Evolutionary conservation across 495 filamentous ascomycete species (phyloP).

Genomic region (Penicillium atrosanguineum): DNA sequence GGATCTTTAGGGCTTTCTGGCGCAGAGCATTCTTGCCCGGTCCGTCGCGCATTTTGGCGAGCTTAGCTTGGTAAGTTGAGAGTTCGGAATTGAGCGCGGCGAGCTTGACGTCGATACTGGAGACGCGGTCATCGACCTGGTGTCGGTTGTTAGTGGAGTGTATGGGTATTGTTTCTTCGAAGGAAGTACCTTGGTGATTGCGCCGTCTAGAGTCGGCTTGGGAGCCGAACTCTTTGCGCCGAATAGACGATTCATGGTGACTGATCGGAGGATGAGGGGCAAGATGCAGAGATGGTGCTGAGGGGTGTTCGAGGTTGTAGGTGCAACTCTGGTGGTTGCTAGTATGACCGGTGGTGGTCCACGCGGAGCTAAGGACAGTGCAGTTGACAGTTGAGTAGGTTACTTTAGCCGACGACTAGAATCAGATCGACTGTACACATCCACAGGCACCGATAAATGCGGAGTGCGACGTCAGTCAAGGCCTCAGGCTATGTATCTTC

Average conservation of each 20-base stretch:
- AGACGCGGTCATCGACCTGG: constrained; percentile 78
- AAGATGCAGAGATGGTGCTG: background rate
- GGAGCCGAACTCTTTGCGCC: constrained; percentile 84
- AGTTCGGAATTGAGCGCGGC: constrained; percentile 90
- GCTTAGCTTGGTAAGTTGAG: constrained; percentile 77
- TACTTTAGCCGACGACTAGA: background rate
- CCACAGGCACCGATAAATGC: constrained; percentile 13
- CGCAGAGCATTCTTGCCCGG: constrained; percentile 92
- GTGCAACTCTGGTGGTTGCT: background rate
- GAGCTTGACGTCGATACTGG: constrained; percentile 92
- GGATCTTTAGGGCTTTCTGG: constrained; percentile 91
- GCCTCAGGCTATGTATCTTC: constrained; percentile 1
- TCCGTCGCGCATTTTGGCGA: constrained; percentile 92
- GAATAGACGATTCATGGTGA: constrained; percentile 91
- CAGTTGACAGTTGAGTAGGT: background rate
- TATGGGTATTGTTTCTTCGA: constrained; percentile 4
- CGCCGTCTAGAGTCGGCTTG: constrained; percentile 83
- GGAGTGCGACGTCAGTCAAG: constrained; percentile 23
- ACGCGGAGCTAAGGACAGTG: background rate
- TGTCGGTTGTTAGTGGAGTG: constrained; percentile 11
- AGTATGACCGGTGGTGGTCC: background rate
- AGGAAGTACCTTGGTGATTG: constrained; percentile 72
- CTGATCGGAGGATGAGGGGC: constrained; percentile 7
- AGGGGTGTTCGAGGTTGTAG: background rate
- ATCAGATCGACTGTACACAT: background rate